Conservation (phyloP, 2,329 filamentous ascomycete genomes). For the Ascosphaera apis region DNA sequence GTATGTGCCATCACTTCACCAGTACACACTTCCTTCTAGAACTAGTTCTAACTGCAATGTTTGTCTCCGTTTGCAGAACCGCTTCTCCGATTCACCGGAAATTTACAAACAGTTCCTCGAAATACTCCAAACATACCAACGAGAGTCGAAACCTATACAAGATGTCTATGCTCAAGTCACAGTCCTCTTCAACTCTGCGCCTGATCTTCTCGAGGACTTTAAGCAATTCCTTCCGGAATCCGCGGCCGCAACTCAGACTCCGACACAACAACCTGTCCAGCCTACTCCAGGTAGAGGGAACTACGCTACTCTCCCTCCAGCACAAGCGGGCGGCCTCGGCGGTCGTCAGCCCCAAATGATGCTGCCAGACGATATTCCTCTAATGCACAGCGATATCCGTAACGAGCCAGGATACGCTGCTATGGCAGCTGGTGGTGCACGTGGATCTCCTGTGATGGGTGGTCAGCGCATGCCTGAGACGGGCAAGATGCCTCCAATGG, state of each 20-base stretch:
- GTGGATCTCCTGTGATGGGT: constrained; percentile 20
- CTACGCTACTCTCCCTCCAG: too few relatives aligned
- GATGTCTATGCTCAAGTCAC: constrained; percentile 97
- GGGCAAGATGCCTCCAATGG: constrained; percentile 67
- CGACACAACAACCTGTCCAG: constrained; percentile 30
- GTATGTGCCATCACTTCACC: constrained; percentile 25
- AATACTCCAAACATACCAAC: constrained; percentile 92
- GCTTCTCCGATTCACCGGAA: constrained; percentile 86
- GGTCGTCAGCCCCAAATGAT: too few relatives aligned
- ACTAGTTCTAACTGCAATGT: background rate
- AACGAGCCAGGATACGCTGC: constrained; percentile 25
- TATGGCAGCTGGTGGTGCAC: too few relatives aligned
- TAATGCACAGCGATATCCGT: constrained; percentile 40
- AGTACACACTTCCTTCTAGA: background rate
- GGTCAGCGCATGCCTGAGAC: constrained; percentile 29
- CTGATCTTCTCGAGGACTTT: constrained; percentile 89
- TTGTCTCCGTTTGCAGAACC: constrained; percentile 38
- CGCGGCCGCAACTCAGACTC: constrained; percentile 42
- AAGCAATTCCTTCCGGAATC: constrained; percentile 96
- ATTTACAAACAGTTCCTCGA: constrained; percentile 99
- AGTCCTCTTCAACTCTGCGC: constrained; percentile 73
- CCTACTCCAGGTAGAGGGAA: too few relatives aligned
- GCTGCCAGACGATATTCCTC: constrained; percentile 48
- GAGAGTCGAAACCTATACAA: constrained; percentile 93
- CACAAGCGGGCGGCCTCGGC: too few relatives aligned